Percentiles rank a stretch among this genome's conserved stretches.
These are phyloP conservation scores for Fusarium sp. DNA, from an alignment of 2,329 filamentous ascomycete species.

Conservation along the genomic window DNA sequence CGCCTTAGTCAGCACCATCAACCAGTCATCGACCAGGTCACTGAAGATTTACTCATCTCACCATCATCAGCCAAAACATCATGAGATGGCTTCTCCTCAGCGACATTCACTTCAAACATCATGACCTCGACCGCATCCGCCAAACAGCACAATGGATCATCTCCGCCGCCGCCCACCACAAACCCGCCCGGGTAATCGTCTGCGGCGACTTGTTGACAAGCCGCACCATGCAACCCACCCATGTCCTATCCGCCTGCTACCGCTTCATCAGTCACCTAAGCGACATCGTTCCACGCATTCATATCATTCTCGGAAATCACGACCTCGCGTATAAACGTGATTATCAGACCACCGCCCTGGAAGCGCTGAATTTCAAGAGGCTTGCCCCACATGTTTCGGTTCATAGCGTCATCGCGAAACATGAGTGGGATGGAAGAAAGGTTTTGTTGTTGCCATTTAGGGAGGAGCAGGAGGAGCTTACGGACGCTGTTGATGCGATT, in stretches of 20 bases:
- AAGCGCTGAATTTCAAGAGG: slow-evolving; percentile 31
- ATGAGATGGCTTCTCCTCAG: slow-evolving; percentile 36
- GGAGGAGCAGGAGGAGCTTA: slow-evolving; percentile 37
- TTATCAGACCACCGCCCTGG: slow-evolving; percentile 39
- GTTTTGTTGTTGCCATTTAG: slow-evolving; percentile 39
- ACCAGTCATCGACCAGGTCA: accelerated
- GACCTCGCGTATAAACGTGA: slow-evolving; percentile 42
- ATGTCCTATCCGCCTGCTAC: slow-evolving; percentile 37
- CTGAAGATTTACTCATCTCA: not conserved
- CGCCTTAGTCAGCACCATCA: not conserved
- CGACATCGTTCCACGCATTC: slow-evolving; percentile 26
- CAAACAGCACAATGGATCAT: slow-evolving; percentile 39
- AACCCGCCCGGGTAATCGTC: slow-evolving; percentile 26
- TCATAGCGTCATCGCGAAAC: slow-evolving; percentile 19
- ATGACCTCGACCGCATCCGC: slow-evolving; percentile 29
- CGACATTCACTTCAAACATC: slow-evolving; percentile 38
- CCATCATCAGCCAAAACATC: not conserved
- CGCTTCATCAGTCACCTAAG: slow-evolving; percentile 33
- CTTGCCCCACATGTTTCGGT: slow-evolving; percentile 29
- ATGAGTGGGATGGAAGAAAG: slow-evolving; percentile 36
- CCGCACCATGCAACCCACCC: slow-evolving; percentile 28
- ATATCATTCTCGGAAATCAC: slow-evolving; percentile 43
- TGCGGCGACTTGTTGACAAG: slow-evolving; percentile 41
- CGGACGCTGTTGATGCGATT: slow-evolving; percentile 25
- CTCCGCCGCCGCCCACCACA: slow-evolving; percentile 23